Evolutionary conservation across 768 basidiomycete genomes (phyloP), one percentile per base, ranked within the genome.

Genomic region (Mycena latifolia): DNA sequence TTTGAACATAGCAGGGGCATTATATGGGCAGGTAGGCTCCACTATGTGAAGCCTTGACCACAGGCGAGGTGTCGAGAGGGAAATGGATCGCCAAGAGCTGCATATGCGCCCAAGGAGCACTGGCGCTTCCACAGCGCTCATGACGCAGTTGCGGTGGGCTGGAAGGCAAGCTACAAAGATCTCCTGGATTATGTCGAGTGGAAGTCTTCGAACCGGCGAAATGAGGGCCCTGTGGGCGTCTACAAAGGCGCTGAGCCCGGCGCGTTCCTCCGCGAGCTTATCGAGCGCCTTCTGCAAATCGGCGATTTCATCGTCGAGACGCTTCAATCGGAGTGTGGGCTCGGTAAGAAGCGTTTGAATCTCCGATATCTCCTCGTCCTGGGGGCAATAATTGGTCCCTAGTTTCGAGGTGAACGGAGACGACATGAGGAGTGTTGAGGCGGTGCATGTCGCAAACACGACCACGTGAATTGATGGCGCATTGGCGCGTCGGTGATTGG

Each of bases 31-130:
- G 18, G 52, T 37, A n/a, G 64, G 64, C 27, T 66, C 65, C 7
- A 52, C 59, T 22, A 66, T 25, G 25, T 66, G 65, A 17, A 66
- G 43, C 17, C 35, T 35, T 20, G 52, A 43, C 77, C 77, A 78
- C 20, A 78, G 60, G 22, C 68, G 64, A 20, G 77, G 77, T 9
- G 65, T 71, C 6, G 61, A 45, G 15, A 47, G 56, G 8, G 56
- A 35, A 1, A 58, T 17, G 2, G 25, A 20, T 17, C 55, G 41
- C 55, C 55, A 56, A 6, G 37, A n/a, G 28, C 55, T 45, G 41
- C 55, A 56, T 24, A 56, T 56, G 55, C 55, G 41, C 5, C 41
- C 55, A 1, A 45, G 27, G 27, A 56, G 41, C 2, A 56, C 41
- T 7, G 55, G 55, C 43, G 55, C 41, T 14, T 56, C 55, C 28